phyloP scores from a whole-genome alignment of 495 filamentous ascomycete genomes.

The Talaromyces adpressus region DNA sequence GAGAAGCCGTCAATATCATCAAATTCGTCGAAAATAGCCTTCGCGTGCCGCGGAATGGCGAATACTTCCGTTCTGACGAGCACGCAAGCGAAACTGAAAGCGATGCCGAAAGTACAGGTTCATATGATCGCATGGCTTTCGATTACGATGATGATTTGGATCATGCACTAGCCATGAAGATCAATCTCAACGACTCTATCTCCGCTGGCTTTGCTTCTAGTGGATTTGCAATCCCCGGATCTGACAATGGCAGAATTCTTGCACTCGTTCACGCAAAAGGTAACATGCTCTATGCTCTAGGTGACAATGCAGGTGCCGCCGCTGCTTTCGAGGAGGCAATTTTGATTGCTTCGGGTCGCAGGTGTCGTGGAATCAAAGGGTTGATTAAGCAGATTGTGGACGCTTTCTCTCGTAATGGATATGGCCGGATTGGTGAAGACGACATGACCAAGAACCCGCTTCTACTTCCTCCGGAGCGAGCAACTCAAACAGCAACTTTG shows the following conservation, averaged over 20 bases:
- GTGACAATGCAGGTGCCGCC: constrained; percentile 76
- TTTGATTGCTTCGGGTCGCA: constrained; percentile 72
- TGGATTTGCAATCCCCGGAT: constrained; percentile 77
- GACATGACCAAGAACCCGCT: constrained; percentile 50
- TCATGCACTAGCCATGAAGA: constrained; percentile 16
- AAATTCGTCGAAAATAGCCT: constrained; percentile 78
- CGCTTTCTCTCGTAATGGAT: constrained; percentile 46
- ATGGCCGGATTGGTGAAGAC: constrained; percentile 15
- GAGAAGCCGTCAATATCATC: constrained; percentile 84
- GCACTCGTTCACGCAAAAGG: constrained; percentile 93
- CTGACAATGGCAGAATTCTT: constrained; percentile 89
- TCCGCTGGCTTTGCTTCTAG: constrained; percentile 67
- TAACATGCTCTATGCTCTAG: constrained; percentile 92
- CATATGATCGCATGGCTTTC: constrained; percentile 49
- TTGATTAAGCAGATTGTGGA: constrained; percentile 76
- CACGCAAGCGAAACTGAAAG: constrained; percentile 50
- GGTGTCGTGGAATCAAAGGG: constrained; percentile 63
- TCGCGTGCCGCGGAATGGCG: constrained; percentile 42
- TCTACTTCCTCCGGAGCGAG: constrained; percentile 75
- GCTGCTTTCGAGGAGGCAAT: constrained; percentile 94
- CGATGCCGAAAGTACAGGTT: constrained; percentile 44
- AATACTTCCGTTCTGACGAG: constrained; percentile 44
- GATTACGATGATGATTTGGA: constrained; percentile 49
- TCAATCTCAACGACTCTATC: constrained; percentile 22
- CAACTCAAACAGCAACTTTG: constrained; percentile 73